phyloP scores from a whole-genome alignment of 805 yeast species.

The Cephaloascus albidus region DNA sequence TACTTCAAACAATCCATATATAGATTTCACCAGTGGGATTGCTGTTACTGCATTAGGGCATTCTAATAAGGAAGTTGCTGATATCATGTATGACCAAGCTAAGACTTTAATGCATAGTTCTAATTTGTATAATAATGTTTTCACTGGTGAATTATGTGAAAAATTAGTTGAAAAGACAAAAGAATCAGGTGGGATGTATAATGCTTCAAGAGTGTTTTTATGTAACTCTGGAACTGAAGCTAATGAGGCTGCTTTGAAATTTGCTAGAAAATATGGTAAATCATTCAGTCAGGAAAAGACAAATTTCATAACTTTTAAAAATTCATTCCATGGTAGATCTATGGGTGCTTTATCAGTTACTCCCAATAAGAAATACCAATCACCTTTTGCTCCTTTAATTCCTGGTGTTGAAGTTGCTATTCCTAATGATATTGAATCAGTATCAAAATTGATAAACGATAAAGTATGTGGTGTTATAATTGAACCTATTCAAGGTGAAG shows the following conservation, averaged over 20 bases:
- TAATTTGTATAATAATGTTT: slow-evolving; percentile 75
- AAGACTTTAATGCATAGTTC: slow-evolving; percentile 71
- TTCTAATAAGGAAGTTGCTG: slow-evolving; percentile 62
- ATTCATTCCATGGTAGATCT: slow-evolving; percentile 92
- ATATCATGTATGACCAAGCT: slow-evolving; percentile 67
- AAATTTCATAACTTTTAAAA: slow-evolving; percentile 80
- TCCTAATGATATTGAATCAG: slow-evolving; percentile 50
- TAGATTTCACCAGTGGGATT: slow-evolving; percentile 93
- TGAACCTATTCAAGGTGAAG: slow-evolving; percentile 98
- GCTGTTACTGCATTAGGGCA: slow-evolving; percentile 97
- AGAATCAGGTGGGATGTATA: slow-evolving; percentile 67
- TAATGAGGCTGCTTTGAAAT: slow-evolving; percentile 50
- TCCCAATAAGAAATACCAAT: slow-evolving; percentile 86
- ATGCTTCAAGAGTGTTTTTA: slow-evolving; percentile 65
- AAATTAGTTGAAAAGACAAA: slow-evolving; percentile 62
- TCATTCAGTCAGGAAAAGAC: slow-evolving; percentile 41
- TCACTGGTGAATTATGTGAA: slow-evolving; percentile 73
- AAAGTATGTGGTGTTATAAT: slow-evolving; percentile 86
- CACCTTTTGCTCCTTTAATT: slow-evolving; percentile 84
- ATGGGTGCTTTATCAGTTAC: slow-evolving; percentile 92
- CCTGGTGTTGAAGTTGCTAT: slow-evolving; percentile 76
- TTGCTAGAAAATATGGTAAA: slow-evolving; percentile 74
- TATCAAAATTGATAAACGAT: slow-evolving; percentile 44
- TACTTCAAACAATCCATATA: slow-evolving; percentile 62
- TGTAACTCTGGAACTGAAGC: slow-evolving; percentile 56